phyloP scores from a whole-genome alignment of 2,329 filamentous ascomycete genomes.

The Emericellopsis cladophorae region DNA sequence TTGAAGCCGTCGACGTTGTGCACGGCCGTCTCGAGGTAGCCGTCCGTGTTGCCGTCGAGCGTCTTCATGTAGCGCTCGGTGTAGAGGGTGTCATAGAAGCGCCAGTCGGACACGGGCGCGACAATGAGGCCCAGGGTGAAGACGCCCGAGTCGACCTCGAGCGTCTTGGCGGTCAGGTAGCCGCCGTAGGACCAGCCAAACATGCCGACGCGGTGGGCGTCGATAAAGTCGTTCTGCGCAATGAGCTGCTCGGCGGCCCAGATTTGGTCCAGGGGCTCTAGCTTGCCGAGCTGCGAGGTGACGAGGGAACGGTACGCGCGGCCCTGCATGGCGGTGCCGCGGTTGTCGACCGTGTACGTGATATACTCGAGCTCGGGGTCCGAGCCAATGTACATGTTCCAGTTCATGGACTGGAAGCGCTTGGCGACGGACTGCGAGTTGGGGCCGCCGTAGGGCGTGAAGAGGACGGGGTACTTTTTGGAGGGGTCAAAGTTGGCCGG shows the following conservation, averaged over 20 bases:
- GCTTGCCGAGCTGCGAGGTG: conserved; percentile 43
- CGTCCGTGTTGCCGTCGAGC: conserved; percentile 37
- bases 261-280: conserved; percentile 55
- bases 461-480: conserved; percentile 54
- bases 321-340: conserved; percentile 53
- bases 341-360: conserved; percentile 55
- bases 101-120: conserved; percentile 56
- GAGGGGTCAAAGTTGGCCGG: conserved; percentile 49
- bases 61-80: conserved; percentile 64
- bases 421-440: conserved; percentile 50
- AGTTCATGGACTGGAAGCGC: conserved; percentile 39
- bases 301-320: conserved; percentile 49
- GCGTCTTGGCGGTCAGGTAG: conserved; percentile 52
- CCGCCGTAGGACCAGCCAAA: conserved; percentile 61
- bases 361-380: conserved; percentile 57
- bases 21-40: conserved; percentile 50
- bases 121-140: conserved; percentile 53
- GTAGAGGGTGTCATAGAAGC: conserved; percentile 60
- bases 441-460: conserved; percentile 57
- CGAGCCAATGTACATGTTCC: conserved; percentile 51
- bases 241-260: conserved; percentile 49
- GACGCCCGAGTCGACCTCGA: conserved; percentile 46
- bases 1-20: conserved; percentile 47
- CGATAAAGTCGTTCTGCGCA: conserved; percentile 36
- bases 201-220: conserved; percentile 47